Evolutionary conservation across 1,284 basidiomycete species (phyloP), one percentile per base, ranked within the genome.

Genomic region (Austroboletus olivaceoglutinosus): DNA sequence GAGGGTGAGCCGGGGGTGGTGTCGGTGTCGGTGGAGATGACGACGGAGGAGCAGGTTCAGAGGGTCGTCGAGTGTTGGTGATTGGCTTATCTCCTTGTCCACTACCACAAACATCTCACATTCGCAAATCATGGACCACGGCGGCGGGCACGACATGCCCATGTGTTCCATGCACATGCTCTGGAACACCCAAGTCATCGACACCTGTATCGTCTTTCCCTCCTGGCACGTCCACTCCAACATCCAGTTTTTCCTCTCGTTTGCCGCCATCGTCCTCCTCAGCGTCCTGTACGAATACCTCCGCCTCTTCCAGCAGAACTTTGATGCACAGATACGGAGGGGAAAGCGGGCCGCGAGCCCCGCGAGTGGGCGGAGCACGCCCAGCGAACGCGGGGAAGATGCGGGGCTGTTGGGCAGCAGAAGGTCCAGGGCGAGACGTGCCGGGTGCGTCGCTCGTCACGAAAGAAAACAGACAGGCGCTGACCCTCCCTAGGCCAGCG

Each of bases 261-360:
- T 80, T 65, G 42, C 83, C 52, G 76, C 71, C 52, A 83, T 91
- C 68, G 73, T 84, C 51, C 70, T 70, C 3, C 76, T 91, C 31
- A 80, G 85, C 46, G 70, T 88, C n/a, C 70, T 83, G 56, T 90
- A 83, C 68, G 89, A 91, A 63, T 90, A 86, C 68, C 76, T 91
- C 43, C 81, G 86, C 50, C 73, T 74, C 41, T 76, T 83, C 55
- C 80, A 81, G 66, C 76, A 73, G 57, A 66, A 69, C 41, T 71
- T 86, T 48, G 88, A 91, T 63, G 58, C 67, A 9, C 72, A 73
- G 41, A 79, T 91, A 53, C 83, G 81, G 12, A 83, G 79, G 65
- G 77, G 75, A 21, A 76, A 75, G 65, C 54, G 65, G 36, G 58
- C 59, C 39, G 54, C 66, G n/a, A 63, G 69, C 53, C 55, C 61